phyloP scores from a whole-genome alignment of 2,329 filamentous ascomycete species.

The Ascocoryne sarcoides region DNA sequence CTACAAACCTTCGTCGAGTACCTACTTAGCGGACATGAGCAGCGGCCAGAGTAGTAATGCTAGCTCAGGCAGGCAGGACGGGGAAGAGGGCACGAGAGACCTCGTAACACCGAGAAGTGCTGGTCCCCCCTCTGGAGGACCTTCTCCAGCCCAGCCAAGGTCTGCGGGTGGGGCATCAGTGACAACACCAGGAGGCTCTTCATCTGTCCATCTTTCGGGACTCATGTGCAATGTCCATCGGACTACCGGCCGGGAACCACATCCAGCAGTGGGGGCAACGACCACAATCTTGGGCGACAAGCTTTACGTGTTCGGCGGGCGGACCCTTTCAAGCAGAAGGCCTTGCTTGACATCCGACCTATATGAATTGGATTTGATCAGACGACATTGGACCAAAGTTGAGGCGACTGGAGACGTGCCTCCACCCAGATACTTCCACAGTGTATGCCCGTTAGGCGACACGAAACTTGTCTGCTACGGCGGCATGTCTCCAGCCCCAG shows the following conservation, averaged over 20 bases:
- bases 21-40: slow-evolving; percentile 18
- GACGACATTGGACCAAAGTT: slow-evolving; percentile 86
- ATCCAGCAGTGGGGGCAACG: slow-evolving; percentile 85
- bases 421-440: slow-evolving; percentile 92
- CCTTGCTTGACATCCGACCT: slow-evolving; percentile 80
- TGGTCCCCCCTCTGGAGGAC: slow-evolving; percentile 46
- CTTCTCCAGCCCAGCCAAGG: slow-evolving; percentile 44
- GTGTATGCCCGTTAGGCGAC: slow-evolving; percentile 85
- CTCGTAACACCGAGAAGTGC: slow-evolving; percentile 43
- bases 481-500: slow-evolving; percentile 78
- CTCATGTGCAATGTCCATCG: slow-evolving; percentile 66
- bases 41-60: slow-evolving; percentile 39
- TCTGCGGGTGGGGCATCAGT: slow-evolving; percentile 22
- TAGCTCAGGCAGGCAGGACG: slow-evolving; percentile 35
- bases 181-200: slow-evolving; percentile 36
- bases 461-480: slow-evolving; percentile 97
- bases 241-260: slow-evolving; percentile 86
- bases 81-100: slow-evolving; percentile 39
- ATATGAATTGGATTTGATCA: slow-evolving; percentile 86
- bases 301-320: slow-evolving; percentile 90
- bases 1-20: slow-evolving; percentile 14
- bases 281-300: slow-evolving; percentile 94
- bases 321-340: slow-evolving; percentile 74
- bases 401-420: slow-evolving; percentile 79
- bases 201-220: slow-evolving; percentile 50